Conservation (phyloP, 257 asterid species). For the Nemophila menziesii region DNA sequence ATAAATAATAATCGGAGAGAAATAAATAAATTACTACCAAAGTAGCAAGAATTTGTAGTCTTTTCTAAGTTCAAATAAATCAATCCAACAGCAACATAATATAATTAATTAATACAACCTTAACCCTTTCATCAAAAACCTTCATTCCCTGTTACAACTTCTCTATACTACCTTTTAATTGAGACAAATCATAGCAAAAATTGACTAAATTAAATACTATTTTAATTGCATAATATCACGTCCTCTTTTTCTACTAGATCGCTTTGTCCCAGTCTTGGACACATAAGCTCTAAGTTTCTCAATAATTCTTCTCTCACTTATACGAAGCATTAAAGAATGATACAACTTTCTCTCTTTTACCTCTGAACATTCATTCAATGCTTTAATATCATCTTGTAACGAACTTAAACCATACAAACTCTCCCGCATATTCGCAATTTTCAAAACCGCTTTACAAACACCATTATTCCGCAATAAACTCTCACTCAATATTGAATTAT, state of each 20-base stretch:
- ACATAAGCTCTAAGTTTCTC: slow-evolving; percentile 52
- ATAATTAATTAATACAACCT: neutral
- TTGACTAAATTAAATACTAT: neutral
- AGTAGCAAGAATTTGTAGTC: neutral
- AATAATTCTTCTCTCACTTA: slow-evolving; percentile 76
- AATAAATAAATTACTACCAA: too few species aligned
- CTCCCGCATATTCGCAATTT: slow-evolving; percentile 69
- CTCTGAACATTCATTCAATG: slow-evolving; percentile 25
- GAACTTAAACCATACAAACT: slow-evolving; percentile 44
- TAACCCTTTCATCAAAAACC: neutral
- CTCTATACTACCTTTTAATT: neutral
- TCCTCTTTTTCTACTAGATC: slow-evolving; percentile 3
- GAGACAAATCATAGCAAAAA: neutral
- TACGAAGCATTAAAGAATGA: slow-evolving; percentile 61
- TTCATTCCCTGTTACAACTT: neutral
- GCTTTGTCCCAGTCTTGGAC: neutral
- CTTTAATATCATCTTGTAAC: slow-evolving; percentile 44
- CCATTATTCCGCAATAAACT: slow-evolving; percentile 32
- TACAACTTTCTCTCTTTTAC: slow-evolving; percentile 32
- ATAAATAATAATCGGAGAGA: too few species aligned
- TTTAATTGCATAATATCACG: neutral
- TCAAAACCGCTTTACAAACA: slow-evolving; percentile 46
- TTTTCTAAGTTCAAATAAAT: neutral
- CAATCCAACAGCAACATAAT: neutral
- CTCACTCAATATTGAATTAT: slow-evolving; percentile 27